Conservation (phyloP, 176 grass and related monocot species). For the Puya raimondii region DNA sequence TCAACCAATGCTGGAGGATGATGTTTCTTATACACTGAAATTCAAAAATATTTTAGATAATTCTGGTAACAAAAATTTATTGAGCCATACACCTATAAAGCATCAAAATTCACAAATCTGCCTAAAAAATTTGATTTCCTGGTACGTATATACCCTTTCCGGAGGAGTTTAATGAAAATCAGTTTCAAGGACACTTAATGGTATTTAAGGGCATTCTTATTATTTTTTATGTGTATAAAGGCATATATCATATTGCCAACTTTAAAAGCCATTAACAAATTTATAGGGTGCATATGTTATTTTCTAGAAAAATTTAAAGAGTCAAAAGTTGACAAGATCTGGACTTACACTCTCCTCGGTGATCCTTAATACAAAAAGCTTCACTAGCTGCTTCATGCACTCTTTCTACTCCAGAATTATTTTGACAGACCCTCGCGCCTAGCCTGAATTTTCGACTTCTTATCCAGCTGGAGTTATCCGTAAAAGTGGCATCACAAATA, state of each 20-base stretch:
- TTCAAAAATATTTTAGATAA: neutral
- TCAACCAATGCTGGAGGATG: conserved; percentile 58
- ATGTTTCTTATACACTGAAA: conserved; percentile 77
- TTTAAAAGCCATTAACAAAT: too few species aligned
- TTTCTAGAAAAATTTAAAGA: neutral
- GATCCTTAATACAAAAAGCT: conserved; percentile 84
- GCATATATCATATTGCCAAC: too few species aligned
- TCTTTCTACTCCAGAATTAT: conserved; percentile 31
- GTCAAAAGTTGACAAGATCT: neutral
- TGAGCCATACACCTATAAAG: too few species aligned
- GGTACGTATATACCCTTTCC: too few species aligned
- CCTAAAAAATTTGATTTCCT: too few species aligned
- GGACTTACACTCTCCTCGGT: conserved; percentile 81
- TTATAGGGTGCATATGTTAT: too few species aligned
- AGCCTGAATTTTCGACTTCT: conserved; percentile 77
- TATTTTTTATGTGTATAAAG: too few species aligned
- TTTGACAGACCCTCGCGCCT: conserved; percentile 49
- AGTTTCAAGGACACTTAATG: too few species aligned
- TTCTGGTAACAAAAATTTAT: neutral
- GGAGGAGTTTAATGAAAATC: too few species aligned
- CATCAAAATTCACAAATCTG: too few species aligned
- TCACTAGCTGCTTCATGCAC: conserved; percentile 75
- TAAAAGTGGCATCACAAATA: conserved; percentile 58
- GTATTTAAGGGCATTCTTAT: too few species aligned
- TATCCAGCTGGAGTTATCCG: conserved; percentile 91